phyloP scores from a whole-genome alignment of 2,329 filamentous ascomycete genomes.

The Aspergillus felis region DNA sequence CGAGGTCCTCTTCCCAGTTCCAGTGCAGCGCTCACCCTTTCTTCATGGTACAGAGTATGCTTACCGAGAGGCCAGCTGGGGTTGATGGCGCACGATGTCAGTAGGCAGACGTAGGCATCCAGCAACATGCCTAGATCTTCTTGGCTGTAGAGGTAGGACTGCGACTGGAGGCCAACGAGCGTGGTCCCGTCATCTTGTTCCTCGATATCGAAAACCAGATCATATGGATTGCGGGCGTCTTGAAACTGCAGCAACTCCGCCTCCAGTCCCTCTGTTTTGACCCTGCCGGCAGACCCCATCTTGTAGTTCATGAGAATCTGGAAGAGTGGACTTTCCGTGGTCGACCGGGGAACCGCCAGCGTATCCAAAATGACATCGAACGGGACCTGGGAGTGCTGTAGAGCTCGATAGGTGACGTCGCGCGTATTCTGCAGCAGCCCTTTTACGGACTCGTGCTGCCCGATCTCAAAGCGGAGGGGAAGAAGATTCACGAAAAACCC shows the following conservation, averaged over 20 bases:
- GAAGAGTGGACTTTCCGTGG: slow-evolving; percentile 45
- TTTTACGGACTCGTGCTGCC: neutral
- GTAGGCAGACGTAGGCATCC: too few relatives aligned
- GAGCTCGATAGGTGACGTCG: too few relatives aligned
- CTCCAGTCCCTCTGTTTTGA: slow-evolving; percentile 10
- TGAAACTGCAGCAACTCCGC: too few relatives aligned
- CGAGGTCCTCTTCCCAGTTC: slow-evolving; percentile 26
- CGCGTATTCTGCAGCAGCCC: neutral
- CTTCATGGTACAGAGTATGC: too few relatives aligned
- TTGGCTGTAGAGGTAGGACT: too few relatives aligned
- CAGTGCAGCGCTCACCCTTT: neutral
- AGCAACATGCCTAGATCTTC: too few relatives aligned
- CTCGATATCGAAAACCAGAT: too few relatives aligned
- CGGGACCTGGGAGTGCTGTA: slow-evolving; percentile 42
- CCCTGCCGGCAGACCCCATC: slow-evolving; percentile 15
- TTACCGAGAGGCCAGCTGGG: too few relatives aligned
- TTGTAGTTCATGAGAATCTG: slow-evolving; percentile 49
- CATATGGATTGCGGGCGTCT: too few relatives aligned
- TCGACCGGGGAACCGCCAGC: slow-evolving; percentile 39
- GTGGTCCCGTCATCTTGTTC: too few relatives aligned
- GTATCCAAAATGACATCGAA: slow-evolving; percentile 48
- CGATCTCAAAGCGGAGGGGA: neutral
- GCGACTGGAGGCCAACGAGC: too few relatives aligned
- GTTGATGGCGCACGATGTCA: too few relatives aligned
- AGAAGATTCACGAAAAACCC: slow-evolving; percentile 1